Conservation (phyloP, 148 eudicot genomes). For the Amaranthus palmeri region DNA sequence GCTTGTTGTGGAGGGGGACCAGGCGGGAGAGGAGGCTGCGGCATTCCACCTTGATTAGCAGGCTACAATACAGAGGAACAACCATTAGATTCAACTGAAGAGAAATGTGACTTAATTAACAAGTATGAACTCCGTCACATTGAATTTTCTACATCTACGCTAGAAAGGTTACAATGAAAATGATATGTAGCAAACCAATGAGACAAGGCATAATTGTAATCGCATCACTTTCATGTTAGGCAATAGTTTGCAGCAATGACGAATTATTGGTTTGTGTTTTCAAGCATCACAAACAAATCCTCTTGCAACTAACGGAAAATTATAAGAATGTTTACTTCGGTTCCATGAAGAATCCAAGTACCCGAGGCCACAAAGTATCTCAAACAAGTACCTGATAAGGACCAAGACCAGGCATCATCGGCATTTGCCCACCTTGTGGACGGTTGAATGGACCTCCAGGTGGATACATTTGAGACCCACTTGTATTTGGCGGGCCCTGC, state of each 20-base stretch:
- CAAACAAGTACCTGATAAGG: conserved; percentile 68
- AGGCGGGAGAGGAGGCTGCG: conserved; percentile 80
- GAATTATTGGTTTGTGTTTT: no score
- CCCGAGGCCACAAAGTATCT: not conserved
- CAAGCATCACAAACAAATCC: no score
- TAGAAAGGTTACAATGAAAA: no score
- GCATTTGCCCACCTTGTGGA: conserved; percentile 83
- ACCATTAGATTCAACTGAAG: not conserved
- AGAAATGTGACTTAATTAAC: not conserved
- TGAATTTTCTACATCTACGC: no score
- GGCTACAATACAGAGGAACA: conserved; percentile 35
- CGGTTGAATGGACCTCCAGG: conserved; percentile 67
- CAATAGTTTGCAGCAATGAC: no score
- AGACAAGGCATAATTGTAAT: no score
- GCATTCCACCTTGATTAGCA: conserved; percentile 69
- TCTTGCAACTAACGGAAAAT: no score
- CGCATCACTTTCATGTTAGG: no score
- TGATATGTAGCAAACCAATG: no score
- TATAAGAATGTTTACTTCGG: no score
- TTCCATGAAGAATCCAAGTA: not conserved
- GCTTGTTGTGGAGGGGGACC: conserved; percentile 88
- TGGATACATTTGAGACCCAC: conserved; percentile 76
- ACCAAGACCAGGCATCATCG: conserved; percentile 79
- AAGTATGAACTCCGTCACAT: no score
- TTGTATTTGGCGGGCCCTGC: conserved; percentile 58